These are phyloP conservation scores for Penicillium olsonii DNA, from an alignment of 2,329 filamentous ascomycete species.

Conservation along the genomic window DNA sequence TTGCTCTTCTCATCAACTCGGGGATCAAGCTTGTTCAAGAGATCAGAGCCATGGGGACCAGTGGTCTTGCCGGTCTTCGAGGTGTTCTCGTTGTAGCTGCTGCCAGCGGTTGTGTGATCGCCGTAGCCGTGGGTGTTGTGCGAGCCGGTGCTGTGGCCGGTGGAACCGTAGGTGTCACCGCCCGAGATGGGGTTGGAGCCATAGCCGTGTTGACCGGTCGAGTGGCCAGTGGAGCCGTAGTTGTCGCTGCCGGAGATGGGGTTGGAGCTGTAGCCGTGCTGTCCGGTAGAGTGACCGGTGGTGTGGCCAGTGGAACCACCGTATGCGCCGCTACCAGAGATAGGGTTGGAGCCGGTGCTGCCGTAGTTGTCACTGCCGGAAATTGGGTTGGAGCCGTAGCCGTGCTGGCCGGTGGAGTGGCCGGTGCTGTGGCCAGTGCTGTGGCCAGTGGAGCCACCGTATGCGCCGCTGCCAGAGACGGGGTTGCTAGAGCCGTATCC, in stretches of 20 bases:
- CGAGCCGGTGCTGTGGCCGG: slow-evolving; percentile 36
- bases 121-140: slow-evolving; percentile 45
- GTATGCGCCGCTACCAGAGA: neutral
- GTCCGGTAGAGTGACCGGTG: too few relatives aligned
- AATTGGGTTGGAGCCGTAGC: slow-evolving; percentile 6
- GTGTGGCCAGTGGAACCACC: slow-evolving; percentile 2
- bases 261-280: slow-evolving; percentile 3
- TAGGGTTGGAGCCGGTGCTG: neutral
- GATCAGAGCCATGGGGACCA: slow-evolving; percentile 48
- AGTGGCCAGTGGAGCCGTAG: neutral
- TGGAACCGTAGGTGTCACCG: neutral
- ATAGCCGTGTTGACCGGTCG: neutral
- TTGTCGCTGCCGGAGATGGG: slow-evolving; percentile 3
- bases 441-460: neutral
- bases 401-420: too few relatives aligned
- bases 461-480: neutral
- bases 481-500: neutral
- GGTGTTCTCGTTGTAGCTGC: slow-evolving; percentile 14
- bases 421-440: slow-evolving; percentile 4
- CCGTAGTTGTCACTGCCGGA: slow-evolving; percentile 2
- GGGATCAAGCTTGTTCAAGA: slow-evolving; percentile 46
- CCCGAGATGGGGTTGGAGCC: neutral
- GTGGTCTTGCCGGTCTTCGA: slow-evolving; percentile 12
- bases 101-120: slow-evolving; percentile 13
- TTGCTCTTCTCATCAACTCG: slow-evolving; percentile 14